Evolutionary conservation across 768 basidiomycete species (phyloP).

Genomic region (Lepiota brunneoincarnata): DNA sequence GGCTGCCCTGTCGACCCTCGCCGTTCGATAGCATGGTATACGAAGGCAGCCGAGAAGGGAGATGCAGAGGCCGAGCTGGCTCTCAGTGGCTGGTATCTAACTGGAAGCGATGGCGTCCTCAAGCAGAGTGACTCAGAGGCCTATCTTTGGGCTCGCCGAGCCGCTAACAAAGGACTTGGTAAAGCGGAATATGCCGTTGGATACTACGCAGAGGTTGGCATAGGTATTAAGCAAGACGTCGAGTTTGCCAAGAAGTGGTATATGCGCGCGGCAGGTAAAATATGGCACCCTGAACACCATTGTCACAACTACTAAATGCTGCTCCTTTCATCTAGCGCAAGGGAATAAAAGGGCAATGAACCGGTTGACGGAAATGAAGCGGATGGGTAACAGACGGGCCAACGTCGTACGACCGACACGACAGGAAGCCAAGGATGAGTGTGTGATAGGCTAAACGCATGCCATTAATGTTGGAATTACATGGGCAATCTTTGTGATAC

Average conservation of each 20-base stretch:
- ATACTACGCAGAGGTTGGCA: conserved; percentile 97
- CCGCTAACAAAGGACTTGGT: conserved; percentile 93
- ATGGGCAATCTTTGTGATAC: conserved; percentile 1
- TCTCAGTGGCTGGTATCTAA: conserved; percentile 97
- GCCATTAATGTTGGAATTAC: neutral
- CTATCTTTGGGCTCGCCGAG: conserved; percentile 96
- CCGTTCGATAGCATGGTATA: conserved; percentile 97
- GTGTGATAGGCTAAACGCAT: conserved; percentile 52
- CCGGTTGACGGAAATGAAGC: conserved; percentile 92
- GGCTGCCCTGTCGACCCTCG: conserved; percentile 91
- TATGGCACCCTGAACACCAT: neutral
- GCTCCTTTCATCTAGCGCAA: conserved; percentile 59
- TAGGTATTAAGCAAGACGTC: conserved; percentile 93
- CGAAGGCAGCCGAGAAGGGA: conserved; percentile 96
- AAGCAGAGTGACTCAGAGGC: conserved; percentile 99
- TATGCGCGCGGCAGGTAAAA: conserved; percentile 94
- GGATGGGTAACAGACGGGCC: conserved; percentile 75
- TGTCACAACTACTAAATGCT: neutral
- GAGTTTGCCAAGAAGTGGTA: conserved; percentile 99
- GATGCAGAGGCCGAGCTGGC: conserved; percentile 94
- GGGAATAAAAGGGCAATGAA: conserved; percentile 98
- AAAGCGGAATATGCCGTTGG: conserved; percentile 99
- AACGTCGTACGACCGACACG: conserved; percentile 85
- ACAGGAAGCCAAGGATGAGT: conserved; percentile 92
- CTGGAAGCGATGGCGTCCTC: conserved; percentile 90